A percentile compares a stretch with the other conserved stretches of the same genome.
Conservation (phyloP, 805 yeast species). For the Teunomyces tritomae region DNA sequence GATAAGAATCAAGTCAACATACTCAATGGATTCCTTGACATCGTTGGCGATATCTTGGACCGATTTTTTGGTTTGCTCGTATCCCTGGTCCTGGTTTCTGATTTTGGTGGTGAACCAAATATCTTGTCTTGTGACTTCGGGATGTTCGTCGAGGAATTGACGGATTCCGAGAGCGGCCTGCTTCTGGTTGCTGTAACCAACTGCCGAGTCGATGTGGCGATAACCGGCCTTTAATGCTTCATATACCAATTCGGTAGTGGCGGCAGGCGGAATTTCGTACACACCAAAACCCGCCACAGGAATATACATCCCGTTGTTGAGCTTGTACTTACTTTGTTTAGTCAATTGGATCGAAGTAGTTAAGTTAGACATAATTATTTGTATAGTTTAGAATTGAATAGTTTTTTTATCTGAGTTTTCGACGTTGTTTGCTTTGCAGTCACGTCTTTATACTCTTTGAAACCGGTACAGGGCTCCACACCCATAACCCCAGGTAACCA, state of each 20-base stretch:
- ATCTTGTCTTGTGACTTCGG: constrained; percentile 27
- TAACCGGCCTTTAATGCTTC: constrained; percentile 64
- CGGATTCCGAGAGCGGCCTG: constrained; percentile 61
- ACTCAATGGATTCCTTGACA: constrained; percentile 30
- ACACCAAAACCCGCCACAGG: constrained; percentile 61
- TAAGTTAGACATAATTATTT: constrained; percentile 31
- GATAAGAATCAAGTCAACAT: constrained; percentile 40
- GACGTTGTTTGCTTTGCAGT: not conserved
- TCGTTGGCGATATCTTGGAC: constrained; percentile 28
- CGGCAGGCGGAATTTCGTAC: constrained; percentile 39
- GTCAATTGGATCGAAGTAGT: constrained; percentile 36
- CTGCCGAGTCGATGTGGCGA: constrained; percentile 75
- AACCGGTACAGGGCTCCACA: too few relatives aligned
- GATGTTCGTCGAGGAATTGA: constrained; percentile 48
- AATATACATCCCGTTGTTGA: constrained; percentile 54
- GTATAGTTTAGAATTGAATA: not conserved
- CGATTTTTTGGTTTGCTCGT: constrained; percentile 31
- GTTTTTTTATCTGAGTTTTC: not conserved
- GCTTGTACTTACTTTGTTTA: constrained; percentile 34
- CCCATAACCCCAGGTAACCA: too few relatives aligned
- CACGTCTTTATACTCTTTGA: not conserved
- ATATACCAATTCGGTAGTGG: constrained; percentile 45
- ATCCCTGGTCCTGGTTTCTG: constrained; percentile 30
- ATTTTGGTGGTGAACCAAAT: constrained; percentile 41
- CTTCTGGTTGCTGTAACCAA: constrained; percentile 59